Evolutionary conservation across 139 green algal species (phyloP), one percentile per base, ranked within the genome.

Genomic region (Picochlorum costavermella): DNA sequence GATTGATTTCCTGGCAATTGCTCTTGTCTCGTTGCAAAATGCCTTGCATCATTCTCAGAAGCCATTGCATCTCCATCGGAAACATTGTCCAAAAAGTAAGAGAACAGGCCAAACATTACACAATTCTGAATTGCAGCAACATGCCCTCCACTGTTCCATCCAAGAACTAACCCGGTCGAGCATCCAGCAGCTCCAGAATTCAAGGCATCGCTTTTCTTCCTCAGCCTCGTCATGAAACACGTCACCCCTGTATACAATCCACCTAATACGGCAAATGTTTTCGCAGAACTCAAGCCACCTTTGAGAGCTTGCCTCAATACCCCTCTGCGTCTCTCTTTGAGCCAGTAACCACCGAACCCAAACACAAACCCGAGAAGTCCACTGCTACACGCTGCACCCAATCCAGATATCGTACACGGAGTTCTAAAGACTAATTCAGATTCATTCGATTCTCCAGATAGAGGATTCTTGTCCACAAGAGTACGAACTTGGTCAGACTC

Each of bases 171-270:
- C 16, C 81, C 81, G 0, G 81, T 88, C 14, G 75, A 73, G 56
- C 74, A 84, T 31, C 82, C 82, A 0, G 82, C 79, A 1, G 74
- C 63, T 26, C 73, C 75, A 3, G 80, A 68, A 53, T 88, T 88
- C 56, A 78, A 75, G 13, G 64, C 76, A 50, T 89, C 83, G 33
- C 85, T 75, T 50, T 79, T 77, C 17, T 78, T 68, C 4, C 82
- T 68, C 4, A 89, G 68, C 55, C 84, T 75, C 33, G 75, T 55
- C 51, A 72, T 76, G 31, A 88, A 70, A 77, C 83, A 88, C 56
- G 73, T 70, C 2, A 82, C 78, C 4, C 75, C 68, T 12, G 82
- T 79, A 69, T 89, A 90, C 23, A 87, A 53, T 12, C 82, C 83
- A 33, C 75, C 75, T 70, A 86, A 72, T 30, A 86, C 37, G 2